These are phyloP conservation scores for Orbilia brochopaga DNA, from an alignment of 2,329 filamentous ascomycete species.

Conservation along the genomic window DNA sequence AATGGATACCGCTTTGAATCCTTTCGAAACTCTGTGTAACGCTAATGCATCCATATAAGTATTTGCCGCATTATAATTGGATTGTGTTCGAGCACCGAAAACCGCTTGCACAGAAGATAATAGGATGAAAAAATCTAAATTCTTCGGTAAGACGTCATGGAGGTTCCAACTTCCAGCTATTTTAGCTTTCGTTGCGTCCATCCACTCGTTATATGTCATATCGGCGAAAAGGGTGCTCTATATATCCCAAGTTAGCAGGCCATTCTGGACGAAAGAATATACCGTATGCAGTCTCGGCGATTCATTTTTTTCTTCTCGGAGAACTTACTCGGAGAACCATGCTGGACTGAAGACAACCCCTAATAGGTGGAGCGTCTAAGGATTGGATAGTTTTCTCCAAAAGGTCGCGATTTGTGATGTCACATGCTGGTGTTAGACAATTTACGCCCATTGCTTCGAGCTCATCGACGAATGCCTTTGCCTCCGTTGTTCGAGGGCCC, in stretches of 20 bases:
- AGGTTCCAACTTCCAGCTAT: conserved; percentile 65
- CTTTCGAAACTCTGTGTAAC: conserved; percentile 56
- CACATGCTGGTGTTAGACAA: conserved; percentile 17
- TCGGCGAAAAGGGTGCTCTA: conserved; percentile 43
- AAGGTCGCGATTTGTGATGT: conserved; percentile 12
- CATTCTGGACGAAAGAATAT: background rate
- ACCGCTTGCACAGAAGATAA: conserved; percentile 58
- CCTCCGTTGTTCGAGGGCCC: conserved; percentile 56
- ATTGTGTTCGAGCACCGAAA: conserved; percentile 59
- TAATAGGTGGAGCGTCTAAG: conserved; percentile 15
- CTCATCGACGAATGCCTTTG: conserved; percentile 4
- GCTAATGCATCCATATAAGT: conserved; percentile 59
- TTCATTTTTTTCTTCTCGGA: background rate
- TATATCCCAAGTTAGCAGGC: conserved; percentile 12
- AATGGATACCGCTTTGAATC: conserved; percentile 56
- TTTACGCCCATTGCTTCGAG: conserved; percentile 14
- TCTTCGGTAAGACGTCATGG: conserved; percentile 59
- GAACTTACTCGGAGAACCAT: conserved; percentile 36
- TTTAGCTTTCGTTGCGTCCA: conserved; percentile 62
- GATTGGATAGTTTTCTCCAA: conserved; percentile 11
- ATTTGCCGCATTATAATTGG: conserved; percentile 62
- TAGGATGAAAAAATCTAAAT: conserved; percentile 60
- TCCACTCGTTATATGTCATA: conserved; percentile 60
- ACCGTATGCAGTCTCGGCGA: background rate
- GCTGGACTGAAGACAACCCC: conserved; percentile 26